A percentile compares a stretch with the other conserved stretches of the same genome.
phyloP scores from a whole-genome alignment of 352 stramenopile genomes.

The Phytophthora agathidicida region DNA sequence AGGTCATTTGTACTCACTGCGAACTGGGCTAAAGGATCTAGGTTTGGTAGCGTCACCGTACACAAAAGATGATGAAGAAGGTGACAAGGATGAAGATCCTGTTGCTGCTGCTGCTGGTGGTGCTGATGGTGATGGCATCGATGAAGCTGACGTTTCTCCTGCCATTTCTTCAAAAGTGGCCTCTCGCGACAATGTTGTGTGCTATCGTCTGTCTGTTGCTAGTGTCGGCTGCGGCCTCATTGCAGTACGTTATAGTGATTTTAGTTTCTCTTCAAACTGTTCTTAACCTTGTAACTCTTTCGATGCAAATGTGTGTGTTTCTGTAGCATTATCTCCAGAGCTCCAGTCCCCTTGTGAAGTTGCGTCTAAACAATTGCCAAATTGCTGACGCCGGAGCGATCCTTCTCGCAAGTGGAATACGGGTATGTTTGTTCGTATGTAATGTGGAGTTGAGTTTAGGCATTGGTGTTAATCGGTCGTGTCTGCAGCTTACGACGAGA shows the following conservation, averaged over 20 bases:
- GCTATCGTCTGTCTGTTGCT: conserved; percentile 18
- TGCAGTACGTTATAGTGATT: conserved; percentile 17
- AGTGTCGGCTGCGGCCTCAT: conserved; percentile 29
- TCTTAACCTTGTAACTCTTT: background rate
- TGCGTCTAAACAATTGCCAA: conserved; percentile 50
- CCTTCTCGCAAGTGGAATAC: conserved; percentile 45
- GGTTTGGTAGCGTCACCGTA: background rate
- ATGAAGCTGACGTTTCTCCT: background rate
- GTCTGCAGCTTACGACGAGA: conserved; percentile 4
- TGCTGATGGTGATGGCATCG: background rate
- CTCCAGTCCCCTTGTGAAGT: conserved; percentile 14
- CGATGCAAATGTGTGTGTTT: background rate
- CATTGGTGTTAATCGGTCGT: background rate
- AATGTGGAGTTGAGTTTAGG: background rate
- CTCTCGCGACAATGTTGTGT: conserved; percentile 5
- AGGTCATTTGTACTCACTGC: background rate
- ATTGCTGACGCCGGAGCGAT: conserved; percentile 50
- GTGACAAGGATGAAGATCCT: background rate
- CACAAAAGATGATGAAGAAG: background rate
- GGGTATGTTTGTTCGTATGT: conserved; percentile 25
- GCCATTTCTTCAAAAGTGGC: background rate
- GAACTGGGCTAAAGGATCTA: conserved; percentile 2
- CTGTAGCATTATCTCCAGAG: conserved; percentile 27
- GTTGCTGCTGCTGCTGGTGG: background rate
- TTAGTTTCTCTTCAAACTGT: background rate